Evolutionary conservation across 2,329 filamentous ascomycete genomes (phyloP).

Genomic region (Fusarium duplospermum): DNA sequence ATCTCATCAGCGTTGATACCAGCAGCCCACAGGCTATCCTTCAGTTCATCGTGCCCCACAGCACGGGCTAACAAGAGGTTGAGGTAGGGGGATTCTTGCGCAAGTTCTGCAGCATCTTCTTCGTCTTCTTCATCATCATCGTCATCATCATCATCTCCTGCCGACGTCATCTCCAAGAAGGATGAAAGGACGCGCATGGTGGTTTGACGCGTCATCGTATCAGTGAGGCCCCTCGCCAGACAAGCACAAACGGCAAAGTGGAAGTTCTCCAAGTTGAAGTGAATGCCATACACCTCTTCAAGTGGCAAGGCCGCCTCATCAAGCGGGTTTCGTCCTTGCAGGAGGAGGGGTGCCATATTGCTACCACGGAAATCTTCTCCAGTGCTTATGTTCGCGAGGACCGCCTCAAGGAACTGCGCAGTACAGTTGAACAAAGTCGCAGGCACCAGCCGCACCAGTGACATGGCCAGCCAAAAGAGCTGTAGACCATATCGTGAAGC

Average conservation of each 20-base stretch:
- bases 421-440: slow-evolving; percentile 73
- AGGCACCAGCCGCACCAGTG: slow-evolving; percentile 73
- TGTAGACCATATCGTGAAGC: slow-evolving; percentile 76
- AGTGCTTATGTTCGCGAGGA: slow-evolving; percentile 72
- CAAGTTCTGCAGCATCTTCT: slow-evolving; percentile 26
- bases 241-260: slow-evolving; percentile 75
- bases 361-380: slow-evolving; percentile 69
- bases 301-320: slow-evolving; percentile 72
- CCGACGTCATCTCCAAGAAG: slow-evolving; percentile 60
- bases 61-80: slow-evolving; percentile 69
- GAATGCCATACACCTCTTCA: slow-evolving; percentile 74
- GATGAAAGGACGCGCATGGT: slow-evolving; percentile 71
- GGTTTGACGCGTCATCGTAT: slow-evolving; percentile 68
- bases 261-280: slow-evolving; percentile 73
- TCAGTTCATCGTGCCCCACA: slow-evolving; percentile 67
- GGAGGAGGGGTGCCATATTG: slow-evolving; percentile 68
- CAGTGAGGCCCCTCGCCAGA: slow-evolving; percentile 72
- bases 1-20: slow-evolving; percentile 60
- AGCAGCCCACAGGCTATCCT: slow-evolving; percentile 71
- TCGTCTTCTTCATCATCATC: background rate
- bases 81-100: slow-evolving; percentile 66
- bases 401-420: slow-evolving; percentile 72
- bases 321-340: slow-evolving; percentile 70
- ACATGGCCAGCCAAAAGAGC: slow-evolving; percentile 77
- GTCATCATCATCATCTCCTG: slow-evolving; percentile 20